phyloP scores from a whole-genome alignment of 1,139 yeast genomes.

The Hansenula sp. region DNA sequence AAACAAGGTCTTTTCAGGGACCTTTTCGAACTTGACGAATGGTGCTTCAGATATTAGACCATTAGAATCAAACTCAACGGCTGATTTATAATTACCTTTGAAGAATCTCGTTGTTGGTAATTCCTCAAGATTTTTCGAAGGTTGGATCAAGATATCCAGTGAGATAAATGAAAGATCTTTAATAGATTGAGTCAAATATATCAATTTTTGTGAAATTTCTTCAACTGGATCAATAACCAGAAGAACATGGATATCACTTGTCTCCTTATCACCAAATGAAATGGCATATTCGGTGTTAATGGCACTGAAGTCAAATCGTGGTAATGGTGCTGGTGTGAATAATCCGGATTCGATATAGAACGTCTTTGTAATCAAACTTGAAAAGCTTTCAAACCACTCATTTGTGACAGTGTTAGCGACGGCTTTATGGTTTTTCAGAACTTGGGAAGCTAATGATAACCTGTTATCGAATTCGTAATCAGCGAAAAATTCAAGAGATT shows the following conservation, averaged over 20 bases:
- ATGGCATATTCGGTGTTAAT: conserved; percentile 23
- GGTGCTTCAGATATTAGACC: conserved; percentile 29
- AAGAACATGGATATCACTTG: conserved; percentile 43
- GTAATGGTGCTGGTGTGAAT: conserved; percentile 23
- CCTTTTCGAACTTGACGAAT: conserved; percentile 29
- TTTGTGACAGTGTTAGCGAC: conserved; percentile 2
- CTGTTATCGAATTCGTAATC: conserved; percentile 38
- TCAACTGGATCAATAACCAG: conserved; percentile 70
- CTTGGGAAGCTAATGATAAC: conserved; percentile 25
- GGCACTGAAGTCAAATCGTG: conserved; percentile 39
- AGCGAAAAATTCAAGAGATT: conserved; percentile 29
- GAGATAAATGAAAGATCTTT: conserved; percentile 40
- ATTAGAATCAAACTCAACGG: conserved; percentile 36
- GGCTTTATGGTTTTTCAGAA: conserved; percentile 1
- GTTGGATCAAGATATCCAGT: conserved; percentile 56
- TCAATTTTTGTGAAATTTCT: conserved; percentile 60
- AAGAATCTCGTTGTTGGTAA: conserved; percentile 59
- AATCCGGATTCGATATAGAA: conserved; percentile 31
- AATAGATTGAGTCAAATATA: conserved; percentile 47
- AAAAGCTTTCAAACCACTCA: conserved; percentile 48
- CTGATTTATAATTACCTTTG: conserved; percentile 20
- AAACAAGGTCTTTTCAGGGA: conserved; percentile 49
- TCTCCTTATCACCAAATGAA: conserved; percentile 19
- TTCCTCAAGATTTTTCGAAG: conserved; percentile 38
- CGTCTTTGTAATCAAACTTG: conserved; percentile 41